A percentile compares a stretch with the other conserved stretches of the same genome.
Conservation (phyloP, 1,284 basidiomycete genomes). For the Testicularia cyperi region DNA sequence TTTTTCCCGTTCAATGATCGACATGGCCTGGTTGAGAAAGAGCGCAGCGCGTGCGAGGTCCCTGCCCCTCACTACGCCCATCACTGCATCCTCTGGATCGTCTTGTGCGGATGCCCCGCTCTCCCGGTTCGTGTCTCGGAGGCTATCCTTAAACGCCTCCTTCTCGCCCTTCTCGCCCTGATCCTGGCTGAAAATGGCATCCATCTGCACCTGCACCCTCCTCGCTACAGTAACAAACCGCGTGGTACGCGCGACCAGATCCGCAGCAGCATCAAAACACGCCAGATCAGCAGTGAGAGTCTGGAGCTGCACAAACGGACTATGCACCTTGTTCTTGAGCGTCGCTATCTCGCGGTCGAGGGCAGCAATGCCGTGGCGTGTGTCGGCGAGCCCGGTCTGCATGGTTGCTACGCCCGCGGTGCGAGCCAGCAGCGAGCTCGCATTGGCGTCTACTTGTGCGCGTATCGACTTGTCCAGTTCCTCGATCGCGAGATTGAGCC, state of each 20-base stretch:
- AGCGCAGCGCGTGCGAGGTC: constrained; percentile 41
- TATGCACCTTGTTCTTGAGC: constrained; percentile 11
- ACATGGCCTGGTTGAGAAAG: constrained; percentile 26
- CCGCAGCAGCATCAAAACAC: constrained; percentile 11
- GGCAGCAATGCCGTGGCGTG: constrained; percentile 2
- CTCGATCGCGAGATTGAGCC: constrained; percentile 40
- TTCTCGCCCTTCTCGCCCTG: background rate
- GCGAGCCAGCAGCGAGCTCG: constrained; percentile 9
- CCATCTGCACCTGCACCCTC: constrained; percentile 42
- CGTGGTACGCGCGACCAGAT: constrained; percentile 13
- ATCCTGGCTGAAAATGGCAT: constrained; percentile 12
- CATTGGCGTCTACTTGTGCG: constrained; percentile 18
- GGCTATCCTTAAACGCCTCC: too few species aligned
- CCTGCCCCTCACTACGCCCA: constrained; percentile 28
- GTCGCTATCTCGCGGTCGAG: constrained; percentile 13
- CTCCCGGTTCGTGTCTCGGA: too few species aligned
- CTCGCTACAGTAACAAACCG: constrained; percentile 23
- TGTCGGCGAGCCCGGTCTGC: constrained; percentile 5
- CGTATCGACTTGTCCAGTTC: constrained; percentile 29
- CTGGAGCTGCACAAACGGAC: constrained; percentile 9
- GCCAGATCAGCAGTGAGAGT: constrained; percentile 10
- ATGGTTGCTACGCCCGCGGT: constrained; percentile 6
- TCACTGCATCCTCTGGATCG: constrained; percentile 24
- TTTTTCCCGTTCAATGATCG: constrained; percentile 1
- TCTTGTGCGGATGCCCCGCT: constrained; percentile 1